Evolutionary conservation across 208 protist genomes (phyloP).

Genomic region (Vickermania ingenoplastis): DNA sequence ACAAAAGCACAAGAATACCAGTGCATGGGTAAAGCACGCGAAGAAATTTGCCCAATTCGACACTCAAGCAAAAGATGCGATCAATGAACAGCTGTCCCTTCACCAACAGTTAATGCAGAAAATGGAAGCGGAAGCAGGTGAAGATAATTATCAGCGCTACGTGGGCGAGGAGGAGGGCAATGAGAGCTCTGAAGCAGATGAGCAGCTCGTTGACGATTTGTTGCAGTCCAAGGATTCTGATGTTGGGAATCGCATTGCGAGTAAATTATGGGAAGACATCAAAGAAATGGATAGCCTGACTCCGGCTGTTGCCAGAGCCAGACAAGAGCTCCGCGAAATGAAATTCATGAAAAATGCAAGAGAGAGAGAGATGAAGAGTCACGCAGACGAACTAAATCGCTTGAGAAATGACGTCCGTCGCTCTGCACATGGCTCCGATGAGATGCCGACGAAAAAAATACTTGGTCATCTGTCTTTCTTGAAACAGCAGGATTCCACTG

Average conservation of each 20-base stretch:
- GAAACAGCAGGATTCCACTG: neutral
- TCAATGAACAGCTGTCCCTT: constrained; percentile 75
- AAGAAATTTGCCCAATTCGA: constrained; percentile 81
- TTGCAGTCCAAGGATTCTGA: constrained; percentile 16
- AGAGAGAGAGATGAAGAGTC: constrained; percentile 49
- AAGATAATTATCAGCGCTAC: constrained; percentile 52
- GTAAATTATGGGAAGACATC: constrained; percentile 37
- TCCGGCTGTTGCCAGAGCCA: constrained; percentile 53
- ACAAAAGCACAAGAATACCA: constrained; percentile 90
- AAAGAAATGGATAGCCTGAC: constrained; percentile 12
- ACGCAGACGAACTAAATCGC: constrained; percentile 36
- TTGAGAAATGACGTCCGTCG: constrained; percentile 45
- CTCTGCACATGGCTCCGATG: constrained; percentile 12
- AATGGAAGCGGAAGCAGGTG: constrained; percentile 80
- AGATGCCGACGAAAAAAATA: neutral
- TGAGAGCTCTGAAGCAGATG: constrained; percentile 60
- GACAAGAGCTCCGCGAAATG: constrained; percentile 58
- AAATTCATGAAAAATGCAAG: constrained; percentile 82
- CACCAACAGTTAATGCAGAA: constrained; percentile 86
- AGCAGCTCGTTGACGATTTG: constrained; percentile 74
- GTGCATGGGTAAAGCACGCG: constrained; percentile 84
- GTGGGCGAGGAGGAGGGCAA: constrained; percentile 27
- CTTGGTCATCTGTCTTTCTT: neutral
- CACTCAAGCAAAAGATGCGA: constrained; percentile 69
- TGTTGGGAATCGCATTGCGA: constrained; percentile 14